Evolutionary conservation across 768 basidiomycete genomes (phyloP), one percentile per base, ranked within the genome.

Genomic region (Lanmaoa rubissima): DNA sequence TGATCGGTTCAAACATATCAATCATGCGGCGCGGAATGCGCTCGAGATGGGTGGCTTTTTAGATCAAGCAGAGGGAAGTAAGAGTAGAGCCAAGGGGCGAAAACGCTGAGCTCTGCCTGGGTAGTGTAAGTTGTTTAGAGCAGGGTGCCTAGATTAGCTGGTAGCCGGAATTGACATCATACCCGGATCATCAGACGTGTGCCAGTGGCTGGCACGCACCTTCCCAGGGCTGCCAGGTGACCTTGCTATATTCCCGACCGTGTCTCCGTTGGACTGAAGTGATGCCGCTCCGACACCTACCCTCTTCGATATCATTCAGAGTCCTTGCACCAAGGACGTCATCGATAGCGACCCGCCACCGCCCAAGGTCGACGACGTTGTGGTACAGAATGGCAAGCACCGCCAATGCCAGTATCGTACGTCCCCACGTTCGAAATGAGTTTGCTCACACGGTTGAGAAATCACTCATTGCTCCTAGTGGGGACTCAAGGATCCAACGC

Each of bases 11-110:
- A 90, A 90, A 68, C 92, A 96, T 65, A 98, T 99, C 71, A 98
- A 96, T 66, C 92, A 95, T 68, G 93, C 93, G 4, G 96, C 95
- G 2, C 81, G 96, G 21, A 91, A 92, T 65, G 94, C 95, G 1
- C 78, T 98, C 6, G 92, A 96, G 43, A 61, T 85, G 1, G 96
- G 90, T 11, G 94, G 95, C 0, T 93, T 98, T 69, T 73, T 98
- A 34, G 89, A 91, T 42, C 73, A 66, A 10, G 64, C 63, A 16
- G 81, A 78, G 26, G 62, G 61, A 38, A 61, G 58, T 9, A 68
- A 64, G 38, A 45, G 57, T 17, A 57, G 51, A 7, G 38, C 48
- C 24, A 72, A 61, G 51, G 72, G 72, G 24, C 64, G 70, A 38
- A 72, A 62, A 50, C 72, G 64, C 36, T 71, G 58, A 70, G 14